A percentile compares a stretch with the other conserved stretches of the same genome.
phyloP scores from a whole-genome alignment of 2,329 filamentous ascomycete genomes.

The Huntiella moniliformis region DNA sequence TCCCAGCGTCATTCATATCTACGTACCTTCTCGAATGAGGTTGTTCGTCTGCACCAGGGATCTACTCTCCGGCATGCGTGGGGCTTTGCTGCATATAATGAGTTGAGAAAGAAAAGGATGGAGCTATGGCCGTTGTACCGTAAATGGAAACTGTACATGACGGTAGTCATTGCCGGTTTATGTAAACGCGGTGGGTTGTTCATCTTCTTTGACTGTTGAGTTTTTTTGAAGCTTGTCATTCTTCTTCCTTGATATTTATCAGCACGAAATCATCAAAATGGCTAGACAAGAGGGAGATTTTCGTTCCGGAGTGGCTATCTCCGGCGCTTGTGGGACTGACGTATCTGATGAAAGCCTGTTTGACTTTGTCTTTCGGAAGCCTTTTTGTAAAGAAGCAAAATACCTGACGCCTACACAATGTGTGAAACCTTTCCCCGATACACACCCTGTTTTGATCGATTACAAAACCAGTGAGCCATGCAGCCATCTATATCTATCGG shows the following conservation, averaged over 20 bases:
- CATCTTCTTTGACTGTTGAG: too few species aligned
- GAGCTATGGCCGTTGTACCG: too few species aligned
- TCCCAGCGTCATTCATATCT: too few species aligned
- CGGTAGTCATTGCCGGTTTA: too few species aligned
- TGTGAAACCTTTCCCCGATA: constrained; percentile 18
- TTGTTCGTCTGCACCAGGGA: too few species aligned
- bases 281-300: constrained; percentile 13
- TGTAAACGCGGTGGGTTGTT: too few species aligned
- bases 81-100: too few species aligned
- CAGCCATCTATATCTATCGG: not conserved
- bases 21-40: too few species aligned
- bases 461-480: constrained; percentile 20
- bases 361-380: constrained; percentile 21
- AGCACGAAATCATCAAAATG: not conserved
- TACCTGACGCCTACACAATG: constrained; percentile 17
- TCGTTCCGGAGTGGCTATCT: constrained; percentile 2
- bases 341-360: constrained; percentile 19
- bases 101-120: too few species aligned
- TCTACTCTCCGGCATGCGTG: too few species aligned
- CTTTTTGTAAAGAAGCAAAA: constrained; percentile 18
- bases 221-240: not conserved
- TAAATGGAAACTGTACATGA: too few species aligned
- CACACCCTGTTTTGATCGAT: constrained; percentile 22
- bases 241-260: not conserved
- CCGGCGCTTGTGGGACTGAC: not conserved